Evolutionary conservation across 129 eudicot genomes (phyloP), one percentile per base, ranked within the genome.

Genomic region (Tagetes patula): DNA sequence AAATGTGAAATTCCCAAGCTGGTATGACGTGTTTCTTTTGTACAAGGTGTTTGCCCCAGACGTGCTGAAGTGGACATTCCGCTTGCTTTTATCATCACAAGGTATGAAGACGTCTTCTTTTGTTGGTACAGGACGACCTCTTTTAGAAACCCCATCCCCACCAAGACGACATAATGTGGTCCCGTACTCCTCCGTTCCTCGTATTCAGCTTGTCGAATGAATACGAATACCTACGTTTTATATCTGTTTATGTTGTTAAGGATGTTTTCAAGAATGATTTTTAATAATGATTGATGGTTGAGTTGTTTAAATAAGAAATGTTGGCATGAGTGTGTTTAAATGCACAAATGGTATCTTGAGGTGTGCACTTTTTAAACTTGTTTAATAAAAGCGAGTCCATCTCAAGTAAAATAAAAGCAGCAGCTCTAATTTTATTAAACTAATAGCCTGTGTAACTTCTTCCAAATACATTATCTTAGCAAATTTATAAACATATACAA

Each of bases 1-100:
- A 13, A 79, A 90, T 12, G 96, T 94, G 65, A 94, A 86, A 69
- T 90, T 74, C 73, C 99, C 99, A 0, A 94, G 96, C 42, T 94
- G 97, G 99, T 88, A 88, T 74, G 91, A 94, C 32, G 74, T 86
- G n/a, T 94, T 94, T 75, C 85, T 88, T 45, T 42, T 94, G 10
- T 94, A 87, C 79, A 86, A 89, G 86, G 93, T 82, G 1, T 94
- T 90, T 64, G 93, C 96, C 10, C 99, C 99, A 0, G 86, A 88
- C 74, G 85, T 94, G 42, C 75, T 94, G 38, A 71, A 78, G 6
- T 94, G 98, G 97, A 90, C 98, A 3, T 86, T 90, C 54, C 84
- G 89, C 32, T 42, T 94, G 52, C 87, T 94, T 39, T 58, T 86
- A 27, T 64, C 89, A 9, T 64, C 63, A 10, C 81, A 85, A 32